Percentiles rank a stretch among this genome's conserved stretches.
These are phyloP conservation scores for Pythium folliculosum DNA, from an alignment of 352 stramenopile genomes.

Conservation along the genomic window DNA sequence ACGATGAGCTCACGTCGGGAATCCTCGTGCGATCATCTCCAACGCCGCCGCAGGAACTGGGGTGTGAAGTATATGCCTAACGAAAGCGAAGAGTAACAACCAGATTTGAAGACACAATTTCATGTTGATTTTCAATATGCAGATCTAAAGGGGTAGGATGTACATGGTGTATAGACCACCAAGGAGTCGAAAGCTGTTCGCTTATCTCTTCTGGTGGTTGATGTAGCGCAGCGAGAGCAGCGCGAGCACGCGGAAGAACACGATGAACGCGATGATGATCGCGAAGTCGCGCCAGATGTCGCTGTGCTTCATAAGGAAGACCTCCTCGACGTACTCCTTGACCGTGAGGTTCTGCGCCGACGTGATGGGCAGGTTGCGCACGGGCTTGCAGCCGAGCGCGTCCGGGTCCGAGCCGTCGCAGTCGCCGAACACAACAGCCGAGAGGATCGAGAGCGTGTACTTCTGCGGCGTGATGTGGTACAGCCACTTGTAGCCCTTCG, in stretches of 20 bases:
- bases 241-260: conserved; percentile 32
- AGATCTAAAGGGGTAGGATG: neutral
- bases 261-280: conserved; percentile 30
- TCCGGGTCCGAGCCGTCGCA: conserved; percentile 12
- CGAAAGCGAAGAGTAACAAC: too few species aligned
- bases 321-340: conserved; percentile 30
- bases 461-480: conserved; percentile 48
- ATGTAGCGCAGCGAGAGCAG: conserved; percentile 35
- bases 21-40: too few species aligned
- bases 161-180: neutral
- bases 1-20: too few species aligned
- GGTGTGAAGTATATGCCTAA: too few species aligned
- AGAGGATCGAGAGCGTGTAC: conserved; percentile 30
- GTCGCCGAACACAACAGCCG: conserved; percentile 27
- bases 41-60: too few species aligned
- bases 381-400: conserved; percentile 28
- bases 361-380: conserved; percentile 17
- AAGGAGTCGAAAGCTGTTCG: neutral
- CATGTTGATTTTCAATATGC: neutral
- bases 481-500: conserved; percentile 54
- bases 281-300: conserved; percentile 28
- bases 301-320: conserved; percentile 29
- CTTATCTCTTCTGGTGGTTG: conserved; percentile 38
- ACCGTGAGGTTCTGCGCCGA: conserved; percentile 23
- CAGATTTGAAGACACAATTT: neutral